Conservation (phyloP, 495 filamentous ascomycete genomes). For the Penicillium alfredii region DNA sequence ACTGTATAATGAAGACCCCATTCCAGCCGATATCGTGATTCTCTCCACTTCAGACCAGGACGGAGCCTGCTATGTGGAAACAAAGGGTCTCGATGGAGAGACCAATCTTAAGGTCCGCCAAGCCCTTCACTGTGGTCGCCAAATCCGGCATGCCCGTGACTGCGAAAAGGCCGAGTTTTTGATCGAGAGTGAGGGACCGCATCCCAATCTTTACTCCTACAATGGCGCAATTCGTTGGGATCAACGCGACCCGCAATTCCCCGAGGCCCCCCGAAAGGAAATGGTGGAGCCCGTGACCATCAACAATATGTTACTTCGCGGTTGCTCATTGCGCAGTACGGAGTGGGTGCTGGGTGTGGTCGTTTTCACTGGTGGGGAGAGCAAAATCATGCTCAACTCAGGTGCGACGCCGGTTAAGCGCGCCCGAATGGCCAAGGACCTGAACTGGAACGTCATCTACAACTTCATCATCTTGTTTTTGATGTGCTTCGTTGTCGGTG, state of each 20-base stretch:
- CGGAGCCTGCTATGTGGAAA: constrained; percentile 95
- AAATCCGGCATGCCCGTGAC: constrained; percentile 81
- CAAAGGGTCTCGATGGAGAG: constrained; percentile 96
- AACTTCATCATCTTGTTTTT: constrained; percentile 87
- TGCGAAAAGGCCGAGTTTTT: constrained; percentile 84
- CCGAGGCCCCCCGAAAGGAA: constrained; percentile 53
- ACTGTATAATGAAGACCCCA: constrained; percentile 91
- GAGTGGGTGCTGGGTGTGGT: constrained; percentile 97
- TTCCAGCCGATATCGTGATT: constrained; percentile 92
- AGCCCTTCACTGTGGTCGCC: constrained; percentile 77
- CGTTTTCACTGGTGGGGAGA: constrained; percentile 92
- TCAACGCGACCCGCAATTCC: constrained; percentile 59
- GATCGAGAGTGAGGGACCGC: constrained; percentile 87
- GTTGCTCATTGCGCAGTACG: constrained; percentile 89
- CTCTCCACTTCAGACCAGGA: constrained; percentile 94
- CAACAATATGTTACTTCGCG: constrained; percentile 90
- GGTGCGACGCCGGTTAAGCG: constrained; percentile 96
- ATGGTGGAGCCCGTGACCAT: constrained; percentile 93
- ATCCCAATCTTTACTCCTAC: constrained; percentile 91
- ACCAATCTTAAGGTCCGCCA: constrained; percentile 96
- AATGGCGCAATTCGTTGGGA: constrained; percentile 84
- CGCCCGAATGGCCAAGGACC: constrained; percentile 78
- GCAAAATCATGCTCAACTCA: constrained; percentile 99
- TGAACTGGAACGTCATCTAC: constrained; percentile 97
- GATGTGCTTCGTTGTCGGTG: constrained; percentile 83